Percentiles rank a stretch among this genome's conserved stretches.
Conservation (phyloP, 1,284 basidiomycete genomes). For the Phlebopus sp. region DNA sequence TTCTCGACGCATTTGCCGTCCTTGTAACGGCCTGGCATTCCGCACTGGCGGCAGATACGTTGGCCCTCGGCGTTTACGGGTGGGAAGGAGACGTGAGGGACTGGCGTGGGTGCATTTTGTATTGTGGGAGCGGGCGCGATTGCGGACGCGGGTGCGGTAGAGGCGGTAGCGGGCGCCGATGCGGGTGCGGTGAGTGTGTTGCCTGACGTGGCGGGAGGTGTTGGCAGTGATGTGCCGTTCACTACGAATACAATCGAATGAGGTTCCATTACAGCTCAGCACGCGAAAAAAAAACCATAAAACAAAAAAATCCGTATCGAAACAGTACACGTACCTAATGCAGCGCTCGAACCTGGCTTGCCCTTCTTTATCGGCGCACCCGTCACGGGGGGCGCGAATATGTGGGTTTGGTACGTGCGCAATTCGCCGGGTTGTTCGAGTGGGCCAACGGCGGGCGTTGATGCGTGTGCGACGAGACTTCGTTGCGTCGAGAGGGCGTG, state of each 20-base stretch:
- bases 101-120: neutral
- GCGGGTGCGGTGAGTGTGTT: neutral
- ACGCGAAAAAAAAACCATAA: constrained; percentile 1
- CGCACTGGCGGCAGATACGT: constrained; percentile 73
- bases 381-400: constrained; percentile 66
- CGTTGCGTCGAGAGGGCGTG: constrained; percentile 19
- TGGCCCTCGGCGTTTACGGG: constrained; percentile 63
- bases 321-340: constrained; percentile 26
- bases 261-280: constrained; percentile 9
- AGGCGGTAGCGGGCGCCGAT: neutral
- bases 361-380: constrained; percentile 64
- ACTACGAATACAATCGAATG: constrained; percentile 13
- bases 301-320: neutral
- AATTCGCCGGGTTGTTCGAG: constrained; percentile 39
- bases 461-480: constrained; percentile 16
- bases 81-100: constrained; percentile 19
- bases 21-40: constrained; percentile 68
- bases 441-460: constrained; percentile 26
- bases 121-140: constrained; percentile 8
- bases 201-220: constrained; percentile 16
- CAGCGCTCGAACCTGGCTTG: constrained; percentile 37
- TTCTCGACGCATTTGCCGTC: constrained; percentile 84
- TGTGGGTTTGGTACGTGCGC: constrained; percentile 58
- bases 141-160: constrained; percentile 18
- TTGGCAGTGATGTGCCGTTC: constrained; percentile 25